Conservation (phyloP, 768 basidiomycete species). For the Serpula lacrymans region DNA sequence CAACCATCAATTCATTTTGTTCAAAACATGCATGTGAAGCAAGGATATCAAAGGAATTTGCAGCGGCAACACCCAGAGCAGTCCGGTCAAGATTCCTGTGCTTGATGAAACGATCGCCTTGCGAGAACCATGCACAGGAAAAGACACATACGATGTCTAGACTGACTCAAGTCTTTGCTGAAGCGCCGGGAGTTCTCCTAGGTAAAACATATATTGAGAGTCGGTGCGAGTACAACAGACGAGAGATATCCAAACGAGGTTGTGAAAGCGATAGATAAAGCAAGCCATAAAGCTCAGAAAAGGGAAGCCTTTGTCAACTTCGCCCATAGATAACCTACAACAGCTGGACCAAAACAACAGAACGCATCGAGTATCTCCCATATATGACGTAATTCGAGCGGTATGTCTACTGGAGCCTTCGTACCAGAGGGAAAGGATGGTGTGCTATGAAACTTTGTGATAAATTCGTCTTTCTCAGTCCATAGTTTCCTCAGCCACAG, state of each 20-base stretch:
- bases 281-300: constrained; percentile 9
- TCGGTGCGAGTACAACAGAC: too few relatives aligned
- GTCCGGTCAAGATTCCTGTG: too few relatives aligned
- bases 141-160: too few relatives aligned
- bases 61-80: too few relatives aligned
- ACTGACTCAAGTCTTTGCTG: too few relatives aligned
- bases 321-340: constrained; percentile 47
- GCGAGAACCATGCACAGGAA: too few relatives aligned
- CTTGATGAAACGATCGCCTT: too few relatives aligned
- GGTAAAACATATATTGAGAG: too few relatives aligned
- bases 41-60: too few relatives aligned
- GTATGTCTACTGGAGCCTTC: constrained; percentile 45
- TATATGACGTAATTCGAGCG: constrained; percentile 50
- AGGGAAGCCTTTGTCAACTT: constrained; percentile 28
- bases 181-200: too few relatives aligned
- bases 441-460: constrained; percentile 61
- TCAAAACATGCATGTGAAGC: too few relatives aligned
- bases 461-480: constrained; percentile 78
- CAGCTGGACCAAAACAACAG: constrained; percentile 63
- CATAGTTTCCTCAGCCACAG: constrained; percentile 80
- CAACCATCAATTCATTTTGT: too few relatives aligned
- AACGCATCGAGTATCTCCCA: constrained; percentile 66
- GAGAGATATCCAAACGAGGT: constrained; percentile 8
- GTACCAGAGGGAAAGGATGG: constrained; percentile 40
- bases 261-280: constrained; percentile 3